Percentiles rank a stretch among this genome's conserved stretches.
These are phyloP conservation scores for Vachellia collinsii DNA, from an alignment of 306 rosid species.

Conservation along the genomic window DNA sequence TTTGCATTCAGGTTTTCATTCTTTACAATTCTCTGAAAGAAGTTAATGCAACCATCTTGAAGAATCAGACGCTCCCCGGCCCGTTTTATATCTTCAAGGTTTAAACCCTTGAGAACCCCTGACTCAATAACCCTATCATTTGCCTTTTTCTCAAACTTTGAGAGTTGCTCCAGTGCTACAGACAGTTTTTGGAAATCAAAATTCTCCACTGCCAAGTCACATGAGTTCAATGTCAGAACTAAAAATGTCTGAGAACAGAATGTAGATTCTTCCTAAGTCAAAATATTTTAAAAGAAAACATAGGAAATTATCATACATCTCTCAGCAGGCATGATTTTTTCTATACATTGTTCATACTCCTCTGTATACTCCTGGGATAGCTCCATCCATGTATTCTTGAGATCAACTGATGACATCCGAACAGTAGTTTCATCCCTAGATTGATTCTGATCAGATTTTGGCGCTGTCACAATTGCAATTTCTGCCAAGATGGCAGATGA, in stretches of 20 bases:
- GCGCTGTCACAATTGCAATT: conserved; percentile 89
- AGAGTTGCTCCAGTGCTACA: conserved; percentile 78
- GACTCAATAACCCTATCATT: conserved; percentile 86
- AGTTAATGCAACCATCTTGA: conserved; percentile 85
- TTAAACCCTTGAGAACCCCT: conserved; percentile 89
- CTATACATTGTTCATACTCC: conserved; percentile 91
- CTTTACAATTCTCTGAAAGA: conserved; percentile 66
- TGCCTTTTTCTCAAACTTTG: conserved; percentile 83
- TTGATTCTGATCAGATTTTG: conserved; percentile 78
- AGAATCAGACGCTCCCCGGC: conserved; percentile 93
- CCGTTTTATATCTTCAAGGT: conserved; percentile 81
- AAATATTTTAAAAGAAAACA: conserved; percentile 21
- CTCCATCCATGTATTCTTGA: conserved; percentile 76
- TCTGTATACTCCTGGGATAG: conserved; percentile 87
- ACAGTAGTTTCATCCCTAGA: conserved; percentile 60
- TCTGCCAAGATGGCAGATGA: conserved; percentile 98
- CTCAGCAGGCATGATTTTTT: conserved; percentile 64
- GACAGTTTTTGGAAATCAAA: conserved; percentile 64
- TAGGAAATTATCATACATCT: conserved; percentile 55
- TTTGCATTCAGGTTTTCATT: conserved; percentile 68
- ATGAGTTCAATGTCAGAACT: conserved; percentile 34
- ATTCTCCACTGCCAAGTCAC: conserved; percentile 56
- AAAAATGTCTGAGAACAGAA: conserved; percentile 17
- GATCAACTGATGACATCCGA: conserved; percentile 81
- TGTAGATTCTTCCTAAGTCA: conserved; percentile 24